phyloP scores from a whole-genome alignment of 768 basidiomycete genomes.

The Lentinula aciculospora region DNA sequence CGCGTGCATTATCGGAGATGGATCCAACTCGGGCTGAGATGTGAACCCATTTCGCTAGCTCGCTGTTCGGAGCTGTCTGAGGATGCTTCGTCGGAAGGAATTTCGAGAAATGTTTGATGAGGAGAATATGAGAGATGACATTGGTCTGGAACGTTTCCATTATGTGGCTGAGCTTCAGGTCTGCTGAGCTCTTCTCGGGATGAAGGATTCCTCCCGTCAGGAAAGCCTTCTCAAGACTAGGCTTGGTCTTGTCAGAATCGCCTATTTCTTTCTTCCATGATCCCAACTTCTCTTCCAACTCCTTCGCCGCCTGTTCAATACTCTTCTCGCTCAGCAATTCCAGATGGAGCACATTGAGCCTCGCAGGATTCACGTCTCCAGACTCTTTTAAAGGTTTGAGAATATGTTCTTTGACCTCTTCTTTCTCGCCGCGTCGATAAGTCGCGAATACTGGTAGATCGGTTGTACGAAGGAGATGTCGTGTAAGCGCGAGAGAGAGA shows the following conservation, averaged over 20 bases:
- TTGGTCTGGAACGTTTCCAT: conserved; percentile 49
- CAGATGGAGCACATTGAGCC: conserved; percentile 41
- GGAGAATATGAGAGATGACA: conserved; percentile 52
- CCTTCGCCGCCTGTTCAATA: conserved; percentile 41
- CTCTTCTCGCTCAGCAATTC: conserved; percentile 48
- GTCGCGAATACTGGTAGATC: conserved; percentile 50
- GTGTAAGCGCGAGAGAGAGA: conserved; percentile 48
- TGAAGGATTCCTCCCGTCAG: conserved; percentile 49
- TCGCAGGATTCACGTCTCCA: conserved; percentile 28
- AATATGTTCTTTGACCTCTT: conserved; percentile 33
- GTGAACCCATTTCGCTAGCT: conserved; percentile 53
- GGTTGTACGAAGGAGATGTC: conserved; percentile 46
- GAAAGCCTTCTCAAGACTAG: conserved; percentile 50
- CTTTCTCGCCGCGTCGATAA: conserved; percentile 33
- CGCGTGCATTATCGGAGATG: conserved; percentile 49
- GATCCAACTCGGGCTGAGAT: conserved; percentile 56
- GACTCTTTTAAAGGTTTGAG: conserved; percentile 29
- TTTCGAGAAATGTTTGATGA: conserved; percentile 57
- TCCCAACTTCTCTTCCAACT: conserved; percentile 28
- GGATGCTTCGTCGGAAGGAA: conserved; percentile 39
- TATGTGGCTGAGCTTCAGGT: conserved; percentile 36
- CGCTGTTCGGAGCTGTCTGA: not conserved
- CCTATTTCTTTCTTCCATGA: conserved; percentile 12
- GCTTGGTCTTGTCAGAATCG: not conserved
- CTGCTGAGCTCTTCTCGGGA: conserved; percentile 48